A percentile compares a stretch with the other conserved stretches of the same genome.
Evolutionary conservation across 2,329 filamentous ascomycete genomes (phyloP).

Genomic region (Monilinia laxa): DNA sequence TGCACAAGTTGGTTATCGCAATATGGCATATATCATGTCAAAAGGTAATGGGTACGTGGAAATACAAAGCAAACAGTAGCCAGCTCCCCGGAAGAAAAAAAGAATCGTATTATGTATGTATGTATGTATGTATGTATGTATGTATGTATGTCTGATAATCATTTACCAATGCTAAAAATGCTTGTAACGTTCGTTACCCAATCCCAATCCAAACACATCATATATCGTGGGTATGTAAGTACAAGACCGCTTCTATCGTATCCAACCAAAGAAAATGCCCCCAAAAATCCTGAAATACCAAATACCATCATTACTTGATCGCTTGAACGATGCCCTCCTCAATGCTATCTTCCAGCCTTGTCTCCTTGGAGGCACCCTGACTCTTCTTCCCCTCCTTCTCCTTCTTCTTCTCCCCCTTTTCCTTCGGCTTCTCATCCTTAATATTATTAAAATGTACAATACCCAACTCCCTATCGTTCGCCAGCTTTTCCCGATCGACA

Average conservation of each 20-base stretch:
- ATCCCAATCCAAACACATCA: neutral
- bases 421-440: conserved; percentile 51
- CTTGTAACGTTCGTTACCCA: neutral
- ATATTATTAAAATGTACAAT: conserved; percentile 60
- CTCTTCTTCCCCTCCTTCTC: conserved; percentile 23
- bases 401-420: conserved; percentile 39
- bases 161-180: neutral
- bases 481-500: conserved; percentile 52
- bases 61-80: neutral
- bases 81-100: neutral
- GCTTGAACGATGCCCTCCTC: neutral
- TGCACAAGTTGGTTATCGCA: no score
- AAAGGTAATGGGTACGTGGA: no score
- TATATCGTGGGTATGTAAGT: neutral
- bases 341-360: neutral
- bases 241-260: neutral
- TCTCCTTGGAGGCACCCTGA: neutral
- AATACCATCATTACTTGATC: neutral
- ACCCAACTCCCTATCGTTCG: conserved; percentile 53
- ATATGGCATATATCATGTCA: neutral
- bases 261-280: neutral
- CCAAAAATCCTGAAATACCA: neutral
- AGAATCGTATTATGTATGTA: neutral
- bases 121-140: neutral
- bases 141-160: neutral